Evolutionary conservation across 1,284 basidiomycete genomes (phyloP).

Genomic region (Cutaneotrichosporon cutaneum): DNA sequence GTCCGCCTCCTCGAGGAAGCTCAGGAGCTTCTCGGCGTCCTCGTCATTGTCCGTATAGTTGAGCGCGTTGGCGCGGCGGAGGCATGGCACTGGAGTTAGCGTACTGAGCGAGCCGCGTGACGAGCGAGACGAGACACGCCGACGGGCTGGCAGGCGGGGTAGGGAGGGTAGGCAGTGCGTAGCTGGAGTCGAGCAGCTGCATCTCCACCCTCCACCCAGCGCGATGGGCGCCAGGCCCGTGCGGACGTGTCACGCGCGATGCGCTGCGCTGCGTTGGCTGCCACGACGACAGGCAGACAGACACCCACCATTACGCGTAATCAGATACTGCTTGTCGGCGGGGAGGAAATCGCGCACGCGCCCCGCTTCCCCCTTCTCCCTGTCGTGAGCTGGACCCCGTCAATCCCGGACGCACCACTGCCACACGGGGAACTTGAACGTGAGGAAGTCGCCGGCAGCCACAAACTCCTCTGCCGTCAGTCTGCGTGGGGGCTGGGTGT

Average conservation of each 20-base stretch:
- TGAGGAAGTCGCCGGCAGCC: slow-evolving; percentile 87
- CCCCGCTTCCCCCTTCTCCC: slow-evolving; percentile 83
- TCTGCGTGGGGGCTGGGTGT: no score
- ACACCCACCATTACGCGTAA: slow-evolving; percentile 70
- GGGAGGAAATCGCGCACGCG: slow-evolving; percentile 90
- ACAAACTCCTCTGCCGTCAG: slow-evolving; percentile 80
- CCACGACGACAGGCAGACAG: neutral
- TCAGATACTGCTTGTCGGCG: slow-evolving; percentile 90
- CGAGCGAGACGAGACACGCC: no score
- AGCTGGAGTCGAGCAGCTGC: no score
- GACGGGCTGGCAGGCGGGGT: no score
- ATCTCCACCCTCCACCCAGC: neutral
- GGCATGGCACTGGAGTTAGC: slow-evolving; percentile 68
- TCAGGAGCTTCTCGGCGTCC: slow-evolving; percentile 82
- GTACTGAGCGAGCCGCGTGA: neutral
- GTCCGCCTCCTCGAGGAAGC: slow-evolving; percentile 54
- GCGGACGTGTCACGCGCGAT: neutral
- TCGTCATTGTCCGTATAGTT: slow-evolving; percentile 93
- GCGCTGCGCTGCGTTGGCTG: neutral
- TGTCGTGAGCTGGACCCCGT: slow-evolving; percentile 45
- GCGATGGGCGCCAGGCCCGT: neutral
- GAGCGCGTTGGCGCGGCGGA: slow-evolving; percentile 83
- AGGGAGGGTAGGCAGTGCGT: no score
- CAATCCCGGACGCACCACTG: slow-evolving; percentile 64
- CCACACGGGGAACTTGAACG: slow-evolving; percentile 96